phyloP scores from a whole-genome alignment of 2,329 filamentous ascomycete genomes.

The Xylaria sp. region DNA sequence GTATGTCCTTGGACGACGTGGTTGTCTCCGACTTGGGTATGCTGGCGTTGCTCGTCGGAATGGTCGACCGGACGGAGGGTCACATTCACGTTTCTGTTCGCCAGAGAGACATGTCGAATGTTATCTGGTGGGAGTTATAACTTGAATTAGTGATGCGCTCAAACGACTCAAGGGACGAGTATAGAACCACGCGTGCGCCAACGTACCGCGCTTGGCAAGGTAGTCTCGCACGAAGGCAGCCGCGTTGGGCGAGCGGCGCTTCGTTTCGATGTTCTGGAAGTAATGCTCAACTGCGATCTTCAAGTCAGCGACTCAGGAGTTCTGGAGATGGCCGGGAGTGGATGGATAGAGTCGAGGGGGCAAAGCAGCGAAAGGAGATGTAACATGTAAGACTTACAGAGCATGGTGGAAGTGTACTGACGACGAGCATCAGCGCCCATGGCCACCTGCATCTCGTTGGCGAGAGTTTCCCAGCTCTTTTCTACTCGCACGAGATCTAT shows the following conservation, averaged over 20 bases:
- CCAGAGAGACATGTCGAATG: neutral
- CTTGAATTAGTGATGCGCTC: neutral
- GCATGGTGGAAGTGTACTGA: conserved; percentile 36
- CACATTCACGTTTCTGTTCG: neutral
- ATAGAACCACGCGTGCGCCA: neutral
- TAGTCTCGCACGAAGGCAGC: conserved; percentile 34
- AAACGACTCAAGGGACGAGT: neutral
- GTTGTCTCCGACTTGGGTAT: too few species aligned
- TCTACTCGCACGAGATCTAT: conserved; percentile 26
- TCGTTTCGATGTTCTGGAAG: conserved; percentile 39
- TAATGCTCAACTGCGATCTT: conserved; percentile 39
- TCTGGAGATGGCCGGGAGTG: neutral
- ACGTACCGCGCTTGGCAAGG: conserved; percentile 20
- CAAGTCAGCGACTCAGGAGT: neutral
- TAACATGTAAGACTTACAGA: conserved; percentile 34
- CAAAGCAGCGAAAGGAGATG: neutral
- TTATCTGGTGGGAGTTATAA: neutral
- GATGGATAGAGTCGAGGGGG: neutral
- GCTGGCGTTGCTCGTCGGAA: too few species aligned
- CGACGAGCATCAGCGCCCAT: conserved; percentile 36
- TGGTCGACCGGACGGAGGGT: too few species aligned
- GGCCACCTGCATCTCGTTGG: conserved; percentile 34
- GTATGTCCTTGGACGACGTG: too few species aligned
- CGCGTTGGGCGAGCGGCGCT: conserved; percentile 36
- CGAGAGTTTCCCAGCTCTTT: conserved; percentile 36